phyloP scores from a whole-genome alignment of 2,329 filamentous ascomycete species.

The Colletotrichum gloeosporioides region DNA sequence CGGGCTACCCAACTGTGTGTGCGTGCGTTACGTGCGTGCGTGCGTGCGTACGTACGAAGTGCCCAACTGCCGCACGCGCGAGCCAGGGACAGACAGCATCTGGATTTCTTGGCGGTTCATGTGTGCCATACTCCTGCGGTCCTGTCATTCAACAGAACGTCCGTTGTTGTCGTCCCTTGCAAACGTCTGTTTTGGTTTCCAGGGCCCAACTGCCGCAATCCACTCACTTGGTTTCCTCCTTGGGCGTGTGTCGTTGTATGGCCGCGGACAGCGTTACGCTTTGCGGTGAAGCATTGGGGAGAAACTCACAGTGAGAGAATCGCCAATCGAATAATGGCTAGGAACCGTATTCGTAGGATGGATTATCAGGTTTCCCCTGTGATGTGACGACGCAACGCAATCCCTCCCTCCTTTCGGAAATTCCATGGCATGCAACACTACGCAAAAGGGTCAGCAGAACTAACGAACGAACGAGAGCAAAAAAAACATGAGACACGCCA shows the following conservation, averaged over 20 bases:
- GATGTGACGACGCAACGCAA: not conserved
- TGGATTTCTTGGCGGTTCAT: not conserved
- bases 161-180: not conserved
- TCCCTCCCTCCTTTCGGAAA: not conserved
- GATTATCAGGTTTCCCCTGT: not conserved
- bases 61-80: not conserved
- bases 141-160: not conserved
- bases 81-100: not conserved
- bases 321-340: not conserved
- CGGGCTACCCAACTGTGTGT: not conserved
- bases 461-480: not conserved
- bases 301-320: not conserved
- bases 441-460: not conserved
- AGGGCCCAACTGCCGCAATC: not conserved
- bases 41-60: not conserved
- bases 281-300: not conserved
- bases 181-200: not conserved
- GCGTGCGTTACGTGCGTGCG: not conserved
- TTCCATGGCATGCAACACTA: not conserved
- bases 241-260: not conserved
- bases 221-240: not conserved
- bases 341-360: not conserved
- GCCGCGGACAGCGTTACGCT: not conserved
- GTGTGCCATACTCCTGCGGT: not conserved
- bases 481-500: conserved; percentile 17